Conservation (phyloP, 2,329 filamentous ascomycete genomes). For the Penicillium corylophilum region DNA sequence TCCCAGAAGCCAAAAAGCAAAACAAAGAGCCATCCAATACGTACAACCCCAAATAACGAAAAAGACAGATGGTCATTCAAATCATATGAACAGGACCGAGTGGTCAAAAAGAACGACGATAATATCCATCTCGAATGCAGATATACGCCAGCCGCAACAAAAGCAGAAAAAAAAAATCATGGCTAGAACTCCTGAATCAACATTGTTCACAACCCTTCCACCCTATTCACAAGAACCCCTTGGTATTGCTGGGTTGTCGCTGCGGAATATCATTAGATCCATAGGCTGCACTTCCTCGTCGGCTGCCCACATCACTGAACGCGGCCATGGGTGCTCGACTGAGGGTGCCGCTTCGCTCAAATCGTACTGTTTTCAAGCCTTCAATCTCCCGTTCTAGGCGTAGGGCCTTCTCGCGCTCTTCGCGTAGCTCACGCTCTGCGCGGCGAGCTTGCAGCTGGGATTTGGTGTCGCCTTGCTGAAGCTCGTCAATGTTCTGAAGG, state of each 20-base stretch:
- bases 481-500: conserved; percentile 86
- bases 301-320: conserved; percentile 42
- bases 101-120: conserved; percentile 7
- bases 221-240: conserved; percentile 66
- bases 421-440: conserved; percentile 83
- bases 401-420: conserved; percentile 79
- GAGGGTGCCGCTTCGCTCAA: conserved; percentile 55
- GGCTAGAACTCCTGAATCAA: conserved; percentile 16
- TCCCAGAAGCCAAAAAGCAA: background rate
- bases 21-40: conserved; percentile 8
- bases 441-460: conserved; percentile 79
- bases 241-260: conserved; percentile 71
- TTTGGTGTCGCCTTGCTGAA: conserved; percentile 81
- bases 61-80: conserved; percentile 8
- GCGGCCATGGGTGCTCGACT: conserved; percentile 31
- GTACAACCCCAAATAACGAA: conserved; percentile 5
- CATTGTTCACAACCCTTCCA: conserved; percentile 16
- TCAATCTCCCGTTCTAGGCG: conserved; percentile 87
- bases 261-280: conserved; percentile 56
- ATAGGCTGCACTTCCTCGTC: conserved; percentile 39
- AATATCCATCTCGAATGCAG: conserved; percentile 14
- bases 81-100: conserved; percentile 17
- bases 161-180: conserved; percentile 8
- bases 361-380: conserved; percentile 69
- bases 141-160: conserved; percentile 13